Evolutionary conservation across 768 basidiomycete species (phyloP).

Genomic region (Nevesoporus exiguus): DNA sequence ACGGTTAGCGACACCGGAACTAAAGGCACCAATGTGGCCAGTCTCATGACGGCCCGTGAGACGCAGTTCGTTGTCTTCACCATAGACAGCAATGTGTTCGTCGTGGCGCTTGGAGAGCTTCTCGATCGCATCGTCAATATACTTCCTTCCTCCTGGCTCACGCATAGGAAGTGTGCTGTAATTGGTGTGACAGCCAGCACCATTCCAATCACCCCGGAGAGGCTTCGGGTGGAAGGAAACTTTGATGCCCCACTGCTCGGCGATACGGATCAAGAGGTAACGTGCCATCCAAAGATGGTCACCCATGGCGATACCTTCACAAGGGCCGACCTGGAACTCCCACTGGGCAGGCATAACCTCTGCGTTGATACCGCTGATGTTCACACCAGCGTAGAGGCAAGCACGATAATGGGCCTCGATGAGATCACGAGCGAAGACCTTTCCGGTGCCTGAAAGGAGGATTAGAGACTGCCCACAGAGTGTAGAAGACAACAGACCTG

Average conservation of each 20-base stretch:
- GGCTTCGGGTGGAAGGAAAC: conserved; percentile 99
- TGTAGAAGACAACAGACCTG: conserved; percentile 49
- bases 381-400: conserved; percentile 91
- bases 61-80: conserved; percentile 95
- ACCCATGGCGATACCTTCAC: conserved; percentile 96
- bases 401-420: conserved; percentile 99
- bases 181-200: conserved; percentile 98
- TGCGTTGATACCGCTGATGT: conserved; percentile 99
- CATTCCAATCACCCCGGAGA: conserved; percentile 97
- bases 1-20: conserved; percentile 95
- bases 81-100: conserved; percentile 96
- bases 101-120: conserved; percentile 88
- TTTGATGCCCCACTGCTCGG: conserved; percentile 96
- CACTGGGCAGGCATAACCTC: conserved; percentile 99
- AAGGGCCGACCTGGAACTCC: conserved; percentile 99
- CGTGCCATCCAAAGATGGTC: conserved; percentile 99
- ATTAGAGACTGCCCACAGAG: conserved; percentile 4
- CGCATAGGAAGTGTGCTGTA: conserved; percentile 95
- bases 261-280: conserved; percentile 91
- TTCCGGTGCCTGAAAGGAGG: conserved; percentile 71
- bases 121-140: conserved; percentile 89
- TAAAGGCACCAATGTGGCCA: conserved; percentile 87
- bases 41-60: conserved; percentile 98
- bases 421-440: conserved; percentile 97
- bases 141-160: conserved; percentile 88